A percentile compares a stretch with the other conserved stretches of the same genome.
Conservation (phyloP, 2,329 filamentous ascomycete species). For the Biscogniauxia mediterranea region DNA sequence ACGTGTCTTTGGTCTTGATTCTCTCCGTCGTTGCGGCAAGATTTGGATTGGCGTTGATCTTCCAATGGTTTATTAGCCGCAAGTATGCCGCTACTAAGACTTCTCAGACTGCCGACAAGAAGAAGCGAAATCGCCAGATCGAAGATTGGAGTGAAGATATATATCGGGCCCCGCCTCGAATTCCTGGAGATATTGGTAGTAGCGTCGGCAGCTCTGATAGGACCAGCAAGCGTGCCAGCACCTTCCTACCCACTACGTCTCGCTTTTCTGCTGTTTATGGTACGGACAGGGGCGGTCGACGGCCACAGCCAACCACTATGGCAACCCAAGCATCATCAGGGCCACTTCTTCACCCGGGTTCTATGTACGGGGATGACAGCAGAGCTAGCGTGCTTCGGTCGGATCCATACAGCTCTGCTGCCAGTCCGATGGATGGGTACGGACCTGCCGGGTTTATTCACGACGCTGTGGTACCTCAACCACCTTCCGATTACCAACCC, state of each 20-base stretch:
- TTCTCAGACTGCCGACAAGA: constrained; percentile 75
- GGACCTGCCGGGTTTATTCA: constrained; percentile 95
- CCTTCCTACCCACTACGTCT: constrained; percentile 88
- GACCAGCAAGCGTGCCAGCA: constrained; percentile 75
- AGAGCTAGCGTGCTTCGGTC: constrained; percentile 64
- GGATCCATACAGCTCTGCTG: constrained; percentile 53
- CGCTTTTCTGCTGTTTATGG: constrained; percentile 91
- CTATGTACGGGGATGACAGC: constrained; percentile 69
- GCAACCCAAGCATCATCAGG: constrained; percentile 79
- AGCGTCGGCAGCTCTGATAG: constrained; percentile 65
- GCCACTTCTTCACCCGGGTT: constrained; percentile 66
- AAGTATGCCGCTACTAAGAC: constrained; percentile 84
- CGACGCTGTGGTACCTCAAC: constrained; percentile 91
- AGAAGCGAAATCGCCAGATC: constrained; percentile 87
- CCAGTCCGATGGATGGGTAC: constrained; percentile 62
- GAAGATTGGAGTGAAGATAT: constrained; percentile 99
- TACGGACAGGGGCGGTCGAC: constrained; percentile 57
- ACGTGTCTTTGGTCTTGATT: constrained; percentile 89
- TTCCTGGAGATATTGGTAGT: constrained; percentile 71
- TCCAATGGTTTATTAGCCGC: constrained; percentile 94
- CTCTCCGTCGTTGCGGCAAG: constrained; percentile 82
- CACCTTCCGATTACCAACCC: constrained; percentile 94
- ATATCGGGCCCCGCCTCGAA: constrained; percentile 81
- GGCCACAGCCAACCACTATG: constrained; percentile 81
- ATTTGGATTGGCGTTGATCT: constrained; percentile 84